Evolutionary conservation across 129 eudicot species (phyloP).

Genomic region (Flaveria linearis): DNA sequence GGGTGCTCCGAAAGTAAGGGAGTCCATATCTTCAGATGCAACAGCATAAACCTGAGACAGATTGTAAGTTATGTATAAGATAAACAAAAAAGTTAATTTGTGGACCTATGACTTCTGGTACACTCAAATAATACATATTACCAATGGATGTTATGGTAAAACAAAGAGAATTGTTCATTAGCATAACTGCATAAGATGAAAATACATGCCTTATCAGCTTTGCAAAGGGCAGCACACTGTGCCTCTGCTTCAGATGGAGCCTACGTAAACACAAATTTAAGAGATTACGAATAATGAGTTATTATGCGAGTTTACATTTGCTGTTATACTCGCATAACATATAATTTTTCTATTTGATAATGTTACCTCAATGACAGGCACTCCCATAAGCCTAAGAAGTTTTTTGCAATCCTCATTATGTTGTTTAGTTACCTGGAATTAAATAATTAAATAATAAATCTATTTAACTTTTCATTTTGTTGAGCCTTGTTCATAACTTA

Average conservation of each 20-base stretch:
- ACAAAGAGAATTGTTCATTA: not conserved
- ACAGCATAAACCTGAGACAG: constrained; percentile 72
- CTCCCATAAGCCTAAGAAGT: constrained; percentile 90
- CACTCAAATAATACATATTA: not conserved
- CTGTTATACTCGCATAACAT: not conserved
- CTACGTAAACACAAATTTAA: not conserved
- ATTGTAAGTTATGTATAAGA: not conserved
- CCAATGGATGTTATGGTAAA: not conserved
- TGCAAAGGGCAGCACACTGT: constrained; percentile 96
- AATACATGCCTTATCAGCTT: constrained; percentile 68
- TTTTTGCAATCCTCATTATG: constrained; percentile 95
- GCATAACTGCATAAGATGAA: not conserved
- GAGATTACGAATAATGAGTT: not conserved
- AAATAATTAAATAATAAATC: not conserved
- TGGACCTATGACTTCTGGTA: not conserved
- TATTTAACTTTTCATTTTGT: not conserved
- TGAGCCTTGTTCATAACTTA: not conserved
- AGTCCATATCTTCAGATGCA: constrained; percentile 94
- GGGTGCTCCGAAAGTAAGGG: constrained; percentile 92
- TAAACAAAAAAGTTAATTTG: constrained; percentile 3
- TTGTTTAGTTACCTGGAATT: constrained; percentile 72
- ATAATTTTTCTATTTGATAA: not conserved
- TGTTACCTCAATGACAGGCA: constrained; percentile 90
- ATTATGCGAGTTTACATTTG: not conserved
- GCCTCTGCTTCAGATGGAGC: constrained; percentile 88